These are phyloP conservation scores for Hydrangea macrophylla DNA, from an alignment of 148 eudicot species.

Conservation along the genomic window DNA sequence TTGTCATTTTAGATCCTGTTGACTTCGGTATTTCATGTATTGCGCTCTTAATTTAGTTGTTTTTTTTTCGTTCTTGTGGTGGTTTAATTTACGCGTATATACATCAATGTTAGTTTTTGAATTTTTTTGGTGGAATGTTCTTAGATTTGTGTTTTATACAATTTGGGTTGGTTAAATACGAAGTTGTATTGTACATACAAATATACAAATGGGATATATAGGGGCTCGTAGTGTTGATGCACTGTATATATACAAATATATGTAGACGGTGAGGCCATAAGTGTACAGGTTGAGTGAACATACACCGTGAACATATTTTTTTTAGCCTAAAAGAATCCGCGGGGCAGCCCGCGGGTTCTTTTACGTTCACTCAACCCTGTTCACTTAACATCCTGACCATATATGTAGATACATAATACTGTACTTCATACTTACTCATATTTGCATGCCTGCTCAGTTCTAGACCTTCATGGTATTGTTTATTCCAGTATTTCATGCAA, in stretches of 20 bases:
- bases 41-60: background rate
- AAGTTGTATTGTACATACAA: background rate
- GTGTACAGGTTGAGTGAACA: too few species aligned
- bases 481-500: too few species aligned
- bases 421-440: too few species aligned
- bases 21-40: background rate
- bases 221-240: constrained; percentile 86
- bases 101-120: background rate
- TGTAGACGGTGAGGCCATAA: too few species aligned
- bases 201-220: constrained; percentile 95
- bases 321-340: too few species aligned
- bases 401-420: too few species aligned
- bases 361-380: too few species aligned
- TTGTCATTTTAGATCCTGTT: background rate
- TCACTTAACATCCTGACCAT: too few species aligned
- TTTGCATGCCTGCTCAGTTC: too few species aligned
- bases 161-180: background rate
- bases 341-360: too few species aligned
- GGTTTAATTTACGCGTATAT: background rate
- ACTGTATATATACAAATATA: constrained; percentile 79
- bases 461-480: too few species aligned
- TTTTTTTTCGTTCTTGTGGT: background rate
- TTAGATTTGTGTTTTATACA: background rate
- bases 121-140: background rate
- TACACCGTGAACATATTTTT: too few species aligned